Evolutionary conservation across 2,329 filamentous ascomycete species (phyloP), one percentile per base, ranked within the genome.

Genomic region (Diaporthe sp.): DNA sequence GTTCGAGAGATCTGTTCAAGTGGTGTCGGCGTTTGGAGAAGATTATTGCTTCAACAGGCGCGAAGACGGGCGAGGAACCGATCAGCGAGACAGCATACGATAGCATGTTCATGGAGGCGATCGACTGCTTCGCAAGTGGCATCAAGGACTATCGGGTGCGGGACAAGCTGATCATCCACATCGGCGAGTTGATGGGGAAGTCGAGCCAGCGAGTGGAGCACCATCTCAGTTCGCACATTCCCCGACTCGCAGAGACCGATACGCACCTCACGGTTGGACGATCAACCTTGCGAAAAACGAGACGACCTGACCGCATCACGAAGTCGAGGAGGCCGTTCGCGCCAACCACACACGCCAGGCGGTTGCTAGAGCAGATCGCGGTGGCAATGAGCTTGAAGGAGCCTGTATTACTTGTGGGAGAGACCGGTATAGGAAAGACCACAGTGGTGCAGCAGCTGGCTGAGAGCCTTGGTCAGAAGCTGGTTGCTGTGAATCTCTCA

Each of bases 381-480:
- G 92, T 95, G 50, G 93, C 95, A 1, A 91, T 98, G 8, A 92
- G 93, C 76, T 90, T 95, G 79, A 90, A 91, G n/a, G 97, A 99
- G 80, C 95, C 97, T 5, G 90, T 98, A 1, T 86, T 99, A 25
- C 90, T 99, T 38, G 97, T 99, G n/a, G 97, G 97, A 81, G 97
- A 99, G 85, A 99, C 97, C 10, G 97, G 97, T 86, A 98, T 98
- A 68, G 97, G 97, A 79, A 99, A 99, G 85, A 99, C 97, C 0
- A 98, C 97, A 0, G 94, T 97, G 35, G 93, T 99, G 19, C 97
- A 99, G 82, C 95, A 98, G 81, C 87, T 99, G 73, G 95, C 97
- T 0, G 92, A 94, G 74, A 90, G 93, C 4, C 88, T 98, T 38
- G 95, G 96, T 1, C 94, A 95, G 81, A 97, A 95, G 79, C 89